Evolutionary conservation across 1,284 basidiomycete genomes (phyloP), one percentile per base, ranked within the genome.

Genomic region (Sporisorium sorghi): DNA sequence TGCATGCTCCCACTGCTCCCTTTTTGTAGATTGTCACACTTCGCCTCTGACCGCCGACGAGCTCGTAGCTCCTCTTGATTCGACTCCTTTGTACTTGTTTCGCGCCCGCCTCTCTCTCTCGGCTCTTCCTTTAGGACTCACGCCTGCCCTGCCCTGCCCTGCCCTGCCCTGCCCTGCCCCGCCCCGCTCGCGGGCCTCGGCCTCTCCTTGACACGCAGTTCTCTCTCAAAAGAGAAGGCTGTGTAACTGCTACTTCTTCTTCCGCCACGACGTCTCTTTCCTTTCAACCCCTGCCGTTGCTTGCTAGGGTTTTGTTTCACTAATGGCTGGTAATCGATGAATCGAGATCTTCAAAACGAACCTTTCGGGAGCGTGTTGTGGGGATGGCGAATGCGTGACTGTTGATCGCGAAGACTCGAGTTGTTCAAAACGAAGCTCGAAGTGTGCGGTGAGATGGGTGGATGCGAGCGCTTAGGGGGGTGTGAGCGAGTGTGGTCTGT

Each of bases 301-400:
- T n/a, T 17, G n/a, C 17, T 24, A 33, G 42, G 42, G 21, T 52
- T n/a, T n/a, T 54, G 42, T 52, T 46, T 39, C 49, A 44, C 39
- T 39, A 52, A 12, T 54, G 47, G 24, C 57, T 59, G 28, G 17
- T 43, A 33, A 54, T 32, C 37, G n/a, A n/a, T n/a, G n/a, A n/a
- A n/a, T n/a, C 5, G 30, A 39, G 7, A 17, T 6, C 17, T 33
- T 33, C 32, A 11, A 33, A 33, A 33, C n/a, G n/a, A n/a, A n/a
- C n/a, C n/a, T n/a, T n/a, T n/a, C n/a, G n/a, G n/a, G n/a, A n/a
- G n/a, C n/a, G n/a, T n/a, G n/a, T n/a, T n/a, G n/a, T n/a, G n/a
- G n/a, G n/a, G n/a, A n/a, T n/a, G n/a, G n/a, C n/a, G n/a, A n/a
- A n/a, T n/a, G n/a, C n/a, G 8, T 14, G 32, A 33, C 8, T 33